Evolutionary conservation across 768 basidiomycete species (phyloP).

Genomic region (Phanerodontia chrysosporium): DNA sequence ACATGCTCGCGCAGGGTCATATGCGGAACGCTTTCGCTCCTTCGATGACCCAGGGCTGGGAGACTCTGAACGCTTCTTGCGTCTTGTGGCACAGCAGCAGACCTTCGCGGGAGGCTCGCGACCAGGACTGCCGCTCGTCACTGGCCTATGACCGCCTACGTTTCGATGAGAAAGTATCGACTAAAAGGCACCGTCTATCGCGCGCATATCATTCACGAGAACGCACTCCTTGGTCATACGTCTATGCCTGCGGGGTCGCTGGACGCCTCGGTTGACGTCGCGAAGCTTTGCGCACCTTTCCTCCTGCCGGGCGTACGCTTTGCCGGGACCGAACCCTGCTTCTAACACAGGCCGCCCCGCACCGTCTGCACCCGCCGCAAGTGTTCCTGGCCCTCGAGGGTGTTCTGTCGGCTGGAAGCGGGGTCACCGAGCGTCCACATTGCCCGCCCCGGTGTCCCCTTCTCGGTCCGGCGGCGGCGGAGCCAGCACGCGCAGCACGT

Average conservation of each 20-base stretch:
- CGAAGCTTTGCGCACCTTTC: not conserved
- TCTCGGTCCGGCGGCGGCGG: slow-evolving; percentile 1
- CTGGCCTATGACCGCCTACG: not conserved
- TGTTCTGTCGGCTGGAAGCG: not conserved
- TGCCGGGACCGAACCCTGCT: not conserved
- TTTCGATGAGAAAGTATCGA: not conserved
- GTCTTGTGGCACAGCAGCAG: not conserved
- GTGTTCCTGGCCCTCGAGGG: not conserved
- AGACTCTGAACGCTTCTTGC: not conserved
- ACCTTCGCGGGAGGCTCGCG: not conserved
- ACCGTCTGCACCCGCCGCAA: not conserved
- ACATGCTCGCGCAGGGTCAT: not conserved
- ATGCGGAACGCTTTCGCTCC: not conserved
- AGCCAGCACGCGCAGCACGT: not conserved
- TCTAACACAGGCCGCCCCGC: not conserved
- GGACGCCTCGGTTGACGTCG: not conserved
- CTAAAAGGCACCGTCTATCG: not conserved
- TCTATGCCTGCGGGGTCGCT: too few species aligned
- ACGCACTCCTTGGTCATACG: not conserved
- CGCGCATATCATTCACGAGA: not conserved
- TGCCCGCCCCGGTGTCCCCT: not conserved
- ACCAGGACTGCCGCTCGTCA: not conserved
- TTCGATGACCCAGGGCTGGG: not conserved
- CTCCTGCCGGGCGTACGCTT: not conserved
- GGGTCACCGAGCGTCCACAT: not conserved